Base-by-base conservation (phyloP, 345 rosid species). In the Trapa bicornis region DNA sequence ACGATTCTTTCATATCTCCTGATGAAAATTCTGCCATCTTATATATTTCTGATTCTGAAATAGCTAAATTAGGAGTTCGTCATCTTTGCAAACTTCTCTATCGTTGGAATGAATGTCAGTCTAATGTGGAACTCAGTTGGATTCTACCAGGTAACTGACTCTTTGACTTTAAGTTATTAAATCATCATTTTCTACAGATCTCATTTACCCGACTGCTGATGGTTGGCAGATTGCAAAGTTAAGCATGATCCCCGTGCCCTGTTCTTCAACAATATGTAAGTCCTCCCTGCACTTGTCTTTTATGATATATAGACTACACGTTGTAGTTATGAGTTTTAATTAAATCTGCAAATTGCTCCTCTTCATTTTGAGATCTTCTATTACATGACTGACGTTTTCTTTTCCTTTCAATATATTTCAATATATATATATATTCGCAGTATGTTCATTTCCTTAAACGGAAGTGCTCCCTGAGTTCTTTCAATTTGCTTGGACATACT, bases 61-160 rank as follows among this genome's bases (percentile, higher is more conserved):
- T 41, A 54, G 1, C 54, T 50, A 12, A 50, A 14, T 13, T n/a
- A 5, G 33, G 11, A 87, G 67, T 93, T 93, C 64, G 82, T 93
- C 73, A 12, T 91, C 36, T 86, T 88, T 75, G 97, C 96, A 5
- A 93, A 93, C 75, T 90, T 87, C 77, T 93, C 98, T 6, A 90
- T 93, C 15, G 98, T 93, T 79, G 98, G 98, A 76, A 93, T 93
- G 98, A 93, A 93, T 64, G 96, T 93, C 56, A 93, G 97, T 78
- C 81, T 93, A 63, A 88, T 93, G 98, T 93, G 96, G 97, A 93
- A 93, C 80, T 93, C 97, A 42, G 98, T 93, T 37, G 98, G 98
- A 32, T 92, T 92, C 78, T 92, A 92, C 82, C 98, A 92, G 98
- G 98, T 92, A 60, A 45, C 47, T 61, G 22, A 42, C 36, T 11